A percentile compares a stretch with the other conserved stretches of the same genome.
These are phyloP conservation scores for Filosporella fistucella DNA, from an alignment of 495 filamentous ascomycete species.

Conservation along the genomic window DNA sequence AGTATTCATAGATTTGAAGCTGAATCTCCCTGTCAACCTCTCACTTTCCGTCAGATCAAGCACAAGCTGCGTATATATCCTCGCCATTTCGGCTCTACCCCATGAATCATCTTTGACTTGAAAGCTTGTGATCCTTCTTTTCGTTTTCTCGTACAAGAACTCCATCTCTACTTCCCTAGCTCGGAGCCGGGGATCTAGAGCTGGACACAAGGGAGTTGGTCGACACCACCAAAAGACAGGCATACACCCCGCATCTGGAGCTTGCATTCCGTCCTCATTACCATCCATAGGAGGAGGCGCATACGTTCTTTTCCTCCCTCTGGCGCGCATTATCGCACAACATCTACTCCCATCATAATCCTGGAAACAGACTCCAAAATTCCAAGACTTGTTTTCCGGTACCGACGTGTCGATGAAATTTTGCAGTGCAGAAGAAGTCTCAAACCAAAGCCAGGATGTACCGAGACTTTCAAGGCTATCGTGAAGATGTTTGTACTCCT, in stretches of 20 bases:
- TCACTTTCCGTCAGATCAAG: neutral
- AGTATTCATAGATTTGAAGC: slow-evolving; percentile 7
- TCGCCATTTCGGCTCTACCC: neutral
- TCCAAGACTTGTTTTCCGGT: neutral
- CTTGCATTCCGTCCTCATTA: neutral
- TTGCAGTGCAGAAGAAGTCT: neutral
- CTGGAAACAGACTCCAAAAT: slow-evolving; percentile 7
- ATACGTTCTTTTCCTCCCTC: slow-evolving; percentile 1
- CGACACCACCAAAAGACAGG: slow-evolving; percentile 11
- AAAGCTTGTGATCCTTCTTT: neutral
- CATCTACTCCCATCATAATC: neutral
- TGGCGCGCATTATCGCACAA: slow-evolving; percentile 7
- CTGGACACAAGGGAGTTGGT: slow-evolving; percentile 7
- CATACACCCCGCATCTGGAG: neutral
- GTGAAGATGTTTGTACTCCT: neutral
- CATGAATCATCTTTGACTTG: neutral
- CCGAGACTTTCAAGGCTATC: neutral
- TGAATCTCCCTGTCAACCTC: slow-evolving; percentile 1
- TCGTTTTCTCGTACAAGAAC: neutral
- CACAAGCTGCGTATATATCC: neutral
- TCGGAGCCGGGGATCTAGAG: neutral
- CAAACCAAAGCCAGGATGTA: slow-evolving; percentile 5
- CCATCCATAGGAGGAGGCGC: neutral
- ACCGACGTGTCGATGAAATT: slow-evolving; percentile 5
- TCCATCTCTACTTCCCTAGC: slow-evolving; percentile 1